Evolutionary conservation across 352 stramenopile species (phyloP), one percentile per base, ranked within the genome.

Genomic region (Globisporangium camurandrum): DNA sequence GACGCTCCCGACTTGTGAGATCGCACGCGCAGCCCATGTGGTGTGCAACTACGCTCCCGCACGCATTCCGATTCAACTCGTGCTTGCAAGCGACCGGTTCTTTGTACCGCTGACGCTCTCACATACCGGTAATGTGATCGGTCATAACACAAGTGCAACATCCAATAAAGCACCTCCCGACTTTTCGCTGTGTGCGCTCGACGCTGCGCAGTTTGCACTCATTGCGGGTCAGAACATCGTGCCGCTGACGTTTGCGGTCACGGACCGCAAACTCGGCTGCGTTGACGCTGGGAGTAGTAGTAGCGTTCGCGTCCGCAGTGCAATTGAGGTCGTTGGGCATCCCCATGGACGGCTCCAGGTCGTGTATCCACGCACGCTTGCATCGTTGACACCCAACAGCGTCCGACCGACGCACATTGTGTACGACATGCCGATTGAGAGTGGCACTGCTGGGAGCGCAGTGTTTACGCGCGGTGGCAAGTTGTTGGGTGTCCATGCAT

Each of bases 401-500:
- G 81, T 88, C 48, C 75, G 72, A 8, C 71, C 73, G n/a, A 51
- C 71, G 22, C 47, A 56, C 27, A 42, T 88, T 23, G 46, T 78
- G 26, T 80, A 71, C 31, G 67, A 84, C 28, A 19, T 33, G n/a
- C 42, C 54, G 28, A 76, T 61, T 38, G 74, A 86, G 46, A 71
- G 44, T 1, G 71, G 71, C 2, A 34, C 62, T 0, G 61, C 65
- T 2, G 71, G 69, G 4, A 67, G 53, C 39, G 69, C 54, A 10
- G 67, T 84, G 20, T 88, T 84, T 56, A 86, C 73, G 4, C 67
- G 67, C 3, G 66, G 71, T 8, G 76, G 76, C 2, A 84, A 78
- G 39, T 49, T 88, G 34, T 40, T 88, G 3, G 76, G 76, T 10
- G 47, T 84, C 26, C 73, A 84, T 50, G 50, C 54, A 26, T 80